phyloP scores from a whole-genome alignment of 345 rosid species.

The Hibiscus mutabilis region DNA sequence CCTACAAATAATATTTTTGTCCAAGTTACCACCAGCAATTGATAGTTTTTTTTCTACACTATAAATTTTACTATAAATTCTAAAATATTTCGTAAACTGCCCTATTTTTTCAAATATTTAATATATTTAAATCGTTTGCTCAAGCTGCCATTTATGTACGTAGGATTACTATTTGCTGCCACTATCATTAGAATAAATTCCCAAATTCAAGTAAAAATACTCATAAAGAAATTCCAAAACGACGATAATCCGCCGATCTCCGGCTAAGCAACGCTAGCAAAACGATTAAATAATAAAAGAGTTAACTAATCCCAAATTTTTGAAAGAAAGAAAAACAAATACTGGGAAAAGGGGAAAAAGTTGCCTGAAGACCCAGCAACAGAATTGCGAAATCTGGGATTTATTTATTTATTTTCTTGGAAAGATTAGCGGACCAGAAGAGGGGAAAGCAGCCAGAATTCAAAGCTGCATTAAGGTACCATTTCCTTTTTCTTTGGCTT shows the following conservation, averaged over 20 bases:
- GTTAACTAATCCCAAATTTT: not conserved
- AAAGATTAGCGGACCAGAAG: not conserved
- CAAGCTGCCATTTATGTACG: not conserved
- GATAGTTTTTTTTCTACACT: too few relatives aligned
- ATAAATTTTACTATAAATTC: too few relatives aligned
- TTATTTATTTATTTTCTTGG: not conserved
- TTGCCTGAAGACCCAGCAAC: slow-evolving; percentile 4
- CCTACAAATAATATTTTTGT: too few relatives aligned
- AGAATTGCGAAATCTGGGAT: slow-evolving; percentile 9
- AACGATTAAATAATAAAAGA: not conserved
- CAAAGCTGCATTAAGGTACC: slow-evolving; percentile 12
- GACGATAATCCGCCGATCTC: too few relatives aligned
- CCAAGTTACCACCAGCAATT: too few relatives aligned
- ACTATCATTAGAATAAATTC: not conserved
- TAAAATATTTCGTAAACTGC: too few relatives aligned
- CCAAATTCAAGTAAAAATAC: slow-evolving; percentile 10
- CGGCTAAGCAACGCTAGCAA: not conserved
- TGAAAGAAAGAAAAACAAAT: not conserved
- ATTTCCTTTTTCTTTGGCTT: not conserved
- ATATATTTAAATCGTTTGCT: too few relatives aligned
- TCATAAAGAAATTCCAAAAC: not conserved
- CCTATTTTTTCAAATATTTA: too few relatives aligned
- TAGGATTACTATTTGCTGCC: not conserved
- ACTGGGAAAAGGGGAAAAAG: not conserved
- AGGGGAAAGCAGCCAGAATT: not conserved